A percentile compares a stretch with the other conserved stretches of the same genome.
Evolutionary conservation across 208 protist genomes (phyloP).

Genomic region (Acanthamoeba triangularis): DNA sequence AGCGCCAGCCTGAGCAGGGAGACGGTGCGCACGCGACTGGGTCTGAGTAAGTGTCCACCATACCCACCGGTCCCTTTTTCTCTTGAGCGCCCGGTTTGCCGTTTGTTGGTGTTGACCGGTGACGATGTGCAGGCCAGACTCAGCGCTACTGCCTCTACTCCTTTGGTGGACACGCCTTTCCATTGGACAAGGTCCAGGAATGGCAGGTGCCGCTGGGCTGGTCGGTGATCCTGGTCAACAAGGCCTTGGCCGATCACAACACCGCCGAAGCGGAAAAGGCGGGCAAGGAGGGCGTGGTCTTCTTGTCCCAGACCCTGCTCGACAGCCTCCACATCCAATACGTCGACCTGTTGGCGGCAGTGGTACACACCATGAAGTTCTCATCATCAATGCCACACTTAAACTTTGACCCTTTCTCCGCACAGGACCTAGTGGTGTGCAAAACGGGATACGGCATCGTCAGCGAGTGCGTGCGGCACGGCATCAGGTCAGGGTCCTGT

Average conservation of each 20-base stretch:
- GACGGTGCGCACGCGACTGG: background rate
- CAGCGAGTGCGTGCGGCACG: conserved; percentile 12
- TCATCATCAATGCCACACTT: background rate
- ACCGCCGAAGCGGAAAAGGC: background rate
- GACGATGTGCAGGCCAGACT: background rate
- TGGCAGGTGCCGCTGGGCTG: conserved; percentile 7
- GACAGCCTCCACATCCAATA: background rate
- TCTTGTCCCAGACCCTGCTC: background rate
- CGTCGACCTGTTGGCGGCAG: background rate
- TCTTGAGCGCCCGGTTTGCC: background rate
- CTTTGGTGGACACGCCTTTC: conserved; percentile 28
- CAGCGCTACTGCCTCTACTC: conserved; percentile 30
- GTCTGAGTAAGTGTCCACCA: background rate
- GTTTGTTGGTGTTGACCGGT: background rate
- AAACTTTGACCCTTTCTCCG: background rate
- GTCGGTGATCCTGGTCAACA: background rate
- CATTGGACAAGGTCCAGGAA: conserved; percentile 6
- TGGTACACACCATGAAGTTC: background rate
- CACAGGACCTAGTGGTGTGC: conserved; percentile 18
- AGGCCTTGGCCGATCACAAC: conserved; percentile 26
- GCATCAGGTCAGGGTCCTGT: background rate
- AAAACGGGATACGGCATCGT: conserved; percentile 29
- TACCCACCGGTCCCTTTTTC: background rate
- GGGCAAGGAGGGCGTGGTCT: conserved; percentile 21
- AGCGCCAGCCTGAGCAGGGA: background rate